Evolutionary conservation across 228 moss, liverwort and hornwort species (phyloP), one percentile per base, ranked within the genome.

Genomic region (Sphagnum magellanicum): DNA sequence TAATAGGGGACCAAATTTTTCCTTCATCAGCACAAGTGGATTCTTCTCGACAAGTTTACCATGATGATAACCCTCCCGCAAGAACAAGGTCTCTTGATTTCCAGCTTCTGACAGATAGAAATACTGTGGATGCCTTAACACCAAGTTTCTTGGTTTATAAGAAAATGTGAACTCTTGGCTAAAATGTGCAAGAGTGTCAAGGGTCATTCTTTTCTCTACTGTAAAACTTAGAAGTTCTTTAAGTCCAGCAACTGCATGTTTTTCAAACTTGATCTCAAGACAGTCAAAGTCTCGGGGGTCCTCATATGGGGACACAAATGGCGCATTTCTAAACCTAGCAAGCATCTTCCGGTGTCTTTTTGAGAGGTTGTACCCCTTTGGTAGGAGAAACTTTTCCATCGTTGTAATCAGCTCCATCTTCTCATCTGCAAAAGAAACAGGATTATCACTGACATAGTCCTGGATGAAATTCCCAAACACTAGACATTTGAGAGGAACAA

Each of bases 181-280:
- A 6, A 82, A 82, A 12, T 65, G 77, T 48, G 67, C 5, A 51
- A 86, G 16, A 51, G 50, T 67, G 61, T 71, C 59, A 5, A 86
- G 77, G 60, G 49, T 0, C 8, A 86, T 73, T 52, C 66, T 77
- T 69, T 79, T 86, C 16, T 75, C 66, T 49, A 79, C 49, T 47
- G 86, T 74, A 47, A 86, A 79, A 68, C 60, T 75, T 52, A 86
- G 82, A 61, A 86, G 79, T 73, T 86, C 86, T 55, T 82, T 81
- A 81, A 86, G 73, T 69, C 77, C 86, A 51, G 82, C 77, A 75
- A 82, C 86, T 16, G 86, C 82, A 65, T 86, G 86, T 49, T 67
- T 82, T 64, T 86, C 86, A 61, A 77, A 69, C 66, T 71, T 70
- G 5, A 86, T 12, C 8, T 8, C 9, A 12, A 55, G 55, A 55